Percentiles rank a stretch among this genome's conserved stretches.
These are phyloP conservation scores for Neoboletus magnificus DNA, from an alignment of 768 basidiomycete genomes.

Conservation along the genomic window DNA sequence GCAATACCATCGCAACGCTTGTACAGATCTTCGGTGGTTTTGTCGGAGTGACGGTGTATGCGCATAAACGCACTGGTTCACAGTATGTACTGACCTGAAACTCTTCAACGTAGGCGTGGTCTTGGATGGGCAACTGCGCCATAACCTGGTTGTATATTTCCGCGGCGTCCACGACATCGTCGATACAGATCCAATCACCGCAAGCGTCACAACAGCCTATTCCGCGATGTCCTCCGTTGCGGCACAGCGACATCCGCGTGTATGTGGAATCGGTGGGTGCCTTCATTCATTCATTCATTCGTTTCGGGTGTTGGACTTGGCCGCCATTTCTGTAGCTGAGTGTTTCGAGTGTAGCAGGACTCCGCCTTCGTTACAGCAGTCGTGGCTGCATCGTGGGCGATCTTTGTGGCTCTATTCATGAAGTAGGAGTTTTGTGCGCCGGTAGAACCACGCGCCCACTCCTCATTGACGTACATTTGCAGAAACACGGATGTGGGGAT, in stretches of 20 bases:
- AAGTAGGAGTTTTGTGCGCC: not conserved
- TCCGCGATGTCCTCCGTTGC: not conserved
- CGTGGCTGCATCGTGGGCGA: too few species aligned
- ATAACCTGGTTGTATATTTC: not conserved
- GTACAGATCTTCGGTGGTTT: slow-evolving; percentile 12
- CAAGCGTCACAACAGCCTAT: not conserved
- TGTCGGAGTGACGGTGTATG: not conserved
- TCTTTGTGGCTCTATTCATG: not conserved
- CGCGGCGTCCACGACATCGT: too few species aligned
- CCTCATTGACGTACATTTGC: not conserved
- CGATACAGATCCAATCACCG: too few species aligned
- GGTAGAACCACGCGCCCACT: not conserved
- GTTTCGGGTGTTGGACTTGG: not conserved
- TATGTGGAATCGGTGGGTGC: not conserved
- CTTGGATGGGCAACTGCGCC: not conserved
- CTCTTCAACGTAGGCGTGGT: not conserved
- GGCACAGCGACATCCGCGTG: not conserved
- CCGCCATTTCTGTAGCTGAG: not conserved
- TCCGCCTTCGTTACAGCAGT: not conserved
- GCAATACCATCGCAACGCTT: slow-evolving; percentile 6
- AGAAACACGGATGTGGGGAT: not conserved
- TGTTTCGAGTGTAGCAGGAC: not conserved
- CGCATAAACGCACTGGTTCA: not conserved
- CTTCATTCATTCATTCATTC: not conserved
- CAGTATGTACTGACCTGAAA: not conserved